These are phyloP conservation scores for Straminergon stramineum DNA, from an alignment of 225 moss, liverwort and hornwort species.

Conservation along the genomic window DNA sequence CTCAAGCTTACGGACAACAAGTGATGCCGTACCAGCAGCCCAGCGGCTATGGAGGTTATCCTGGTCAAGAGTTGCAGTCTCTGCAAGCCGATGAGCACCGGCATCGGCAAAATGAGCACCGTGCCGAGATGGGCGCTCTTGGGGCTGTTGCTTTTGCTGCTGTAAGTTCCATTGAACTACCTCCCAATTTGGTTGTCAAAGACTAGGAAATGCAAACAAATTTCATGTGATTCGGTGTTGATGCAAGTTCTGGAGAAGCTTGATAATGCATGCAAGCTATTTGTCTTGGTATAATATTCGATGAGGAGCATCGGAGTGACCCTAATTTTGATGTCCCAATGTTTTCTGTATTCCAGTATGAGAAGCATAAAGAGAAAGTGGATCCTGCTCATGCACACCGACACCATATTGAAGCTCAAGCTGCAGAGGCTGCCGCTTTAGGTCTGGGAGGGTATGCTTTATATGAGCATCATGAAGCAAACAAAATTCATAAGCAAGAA, in stretches of 20 bases:
- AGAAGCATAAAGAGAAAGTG: not conserved
- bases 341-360: not conserved
- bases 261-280: not conserved
- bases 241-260: not conserved
- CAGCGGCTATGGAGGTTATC: not conserved
- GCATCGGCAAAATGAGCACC: too few species aligned
- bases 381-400: not conserved
- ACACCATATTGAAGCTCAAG: not conserved
- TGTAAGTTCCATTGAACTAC: too few species aligned
- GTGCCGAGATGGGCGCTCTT: too few species aligned
- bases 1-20: not conserved
- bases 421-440: too few species aligned
- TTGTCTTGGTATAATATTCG: not conserved
- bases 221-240: too few species aligned
- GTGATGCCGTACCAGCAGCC: not conserved
- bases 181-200: too few species aligned
- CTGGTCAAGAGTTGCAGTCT: too few species aligned
- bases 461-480: too few species aligned
- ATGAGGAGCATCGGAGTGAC: not conserved
- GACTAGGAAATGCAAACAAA: not conserved
- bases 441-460: too few species aligned
- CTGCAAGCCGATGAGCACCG: too few species aligned
- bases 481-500: too few species aligned
- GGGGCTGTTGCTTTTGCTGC: too few species aligned
- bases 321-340: not conserved